phyloP scores from a whole-genome alignment of 345 rosid genomes.

The Salix suchowensis region DNA sequence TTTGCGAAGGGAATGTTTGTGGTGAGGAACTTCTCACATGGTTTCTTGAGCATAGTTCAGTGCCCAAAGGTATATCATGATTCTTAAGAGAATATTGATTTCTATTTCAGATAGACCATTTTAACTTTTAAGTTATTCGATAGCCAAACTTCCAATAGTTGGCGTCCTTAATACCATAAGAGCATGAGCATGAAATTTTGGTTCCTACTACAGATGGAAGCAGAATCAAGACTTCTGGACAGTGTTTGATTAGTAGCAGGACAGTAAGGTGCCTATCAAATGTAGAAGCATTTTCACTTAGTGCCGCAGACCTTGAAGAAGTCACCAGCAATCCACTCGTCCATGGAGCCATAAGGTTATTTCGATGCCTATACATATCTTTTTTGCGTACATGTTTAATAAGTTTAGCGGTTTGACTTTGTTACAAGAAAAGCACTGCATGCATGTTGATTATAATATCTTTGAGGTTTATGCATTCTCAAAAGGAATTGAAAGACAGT shows the following conservation, averaged over 20 bases:
- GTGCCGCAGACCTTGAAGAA: constrained; percentile 77
- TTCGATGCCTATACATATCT: background rate
- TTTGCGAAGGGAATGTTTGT: constrained; percentile 70
- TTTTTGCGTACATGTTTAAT: background rate
- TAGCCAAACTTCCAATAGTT: background rate
- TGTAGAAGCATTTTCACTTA: constrained; percentile 80
- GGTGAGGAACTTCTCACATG: constrained; percentile 92
- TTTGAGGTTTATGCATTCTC: background rate
- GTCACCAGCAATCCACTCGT: constrained; percentile 67
- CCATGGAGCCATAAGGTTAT: constrained; percentile 81
- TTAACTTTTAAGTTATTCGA: background rate
- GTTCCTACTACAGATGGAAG: constrained; percentile 40
- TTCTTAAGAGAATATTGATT: background rate
- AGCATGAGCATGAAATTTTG: background rate
- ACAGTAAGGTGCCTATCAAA: constrained; percentile 61
- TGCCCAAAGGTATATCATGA: constrained; percentile 42
- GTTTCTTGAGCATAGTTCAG: constrained; percentile 80
- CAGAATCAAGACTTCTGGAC: constrained; percentile 42
- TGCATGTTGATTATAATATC: background rate
- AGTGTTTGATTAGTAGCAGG: constrained; percentile 50
- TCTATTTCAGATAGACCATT: background rate
- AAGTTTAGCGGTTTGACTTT: background rate
- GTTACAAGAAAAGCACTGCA: background rate
- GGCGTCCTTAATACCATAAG: background rate
- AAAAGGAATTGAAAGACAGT: background rate